A percentile compares a stretch with the other conserved stretches of the same genome.
Conservation (phyloP, 2,329 filamentous ascomycete species). For the Cladorrhinum sp. region DNA sequence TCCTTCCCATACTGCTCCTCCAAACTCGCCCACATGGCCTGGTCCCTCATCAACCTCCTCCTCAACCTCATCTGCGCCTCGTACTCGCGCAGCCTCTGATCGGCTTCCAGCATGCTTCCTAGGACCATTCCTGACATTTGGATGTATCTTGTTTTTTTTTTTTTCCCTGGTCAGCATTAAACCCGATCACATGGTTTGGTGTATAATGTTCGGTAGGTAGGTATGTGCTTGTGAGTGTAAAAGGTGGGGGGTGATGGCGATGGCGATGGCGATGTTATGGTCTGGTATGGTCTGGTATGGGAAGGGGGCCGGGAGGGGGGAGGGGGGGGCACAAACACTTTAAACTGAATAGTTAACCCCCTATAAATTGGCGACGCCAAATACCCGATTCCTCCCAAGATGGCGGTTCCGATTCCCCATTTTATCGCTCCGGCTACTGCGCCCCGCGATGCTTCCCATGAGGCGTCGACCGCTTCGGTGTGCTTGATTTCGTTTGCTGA, state of each 20-base stretch:
- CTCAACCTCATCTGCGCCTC: slow-evolving; percentile 64
- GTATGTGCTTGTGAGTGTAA: too few species aligned
- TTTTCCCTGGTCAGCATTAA: too few species aligned
- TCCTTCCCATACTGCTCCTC: slow-evolving; percentile 57
- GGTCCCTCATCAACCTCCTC: slow-evolving; percentile 60
- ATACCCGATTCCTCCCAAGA: slow-evolving; percentile 61
- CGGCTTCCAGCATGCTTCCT: slow-evolving; percentile 73
- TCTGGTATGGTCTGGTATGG: background rate
- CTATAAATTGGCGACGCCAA: slow-evolving; percentile 68
- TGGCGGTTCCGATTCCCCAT: slow-evolving; percentile 66
- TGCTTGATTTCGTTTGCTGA: slow-evolving; percentile 24
- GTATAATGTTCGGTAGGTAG: too few species aligned
- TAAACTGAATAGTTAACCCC: slow-evolving; percentile 70
- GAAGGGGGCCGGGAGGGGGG: too few species aligned
- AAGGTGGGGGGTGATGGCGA: too few species aligned
- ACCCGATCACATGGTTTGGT: too few species aligned
- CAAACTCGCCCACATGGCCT: slow-evolving; percentile 65
- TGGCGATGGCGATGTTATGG: too few species aligned
- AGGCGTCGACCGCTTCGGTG: slow-evolving; percentile 63
- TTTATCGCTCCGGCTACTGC: slow-evolving; percentile 65
- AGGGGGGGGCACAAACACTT: slow-evolving; percentile 58
- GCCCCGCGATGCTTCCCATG: slow-evolving; percentile 68
- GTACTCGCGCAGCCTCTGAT: slow-evolving; percentile 63
- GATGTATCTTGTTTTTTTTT: slow-evolving; percentile 61
- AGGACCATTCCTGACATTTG: slow-evolving; percentile 86